Conservation (phyloP, 1,139 yeast species). For the Pichia sp. region DNA sequence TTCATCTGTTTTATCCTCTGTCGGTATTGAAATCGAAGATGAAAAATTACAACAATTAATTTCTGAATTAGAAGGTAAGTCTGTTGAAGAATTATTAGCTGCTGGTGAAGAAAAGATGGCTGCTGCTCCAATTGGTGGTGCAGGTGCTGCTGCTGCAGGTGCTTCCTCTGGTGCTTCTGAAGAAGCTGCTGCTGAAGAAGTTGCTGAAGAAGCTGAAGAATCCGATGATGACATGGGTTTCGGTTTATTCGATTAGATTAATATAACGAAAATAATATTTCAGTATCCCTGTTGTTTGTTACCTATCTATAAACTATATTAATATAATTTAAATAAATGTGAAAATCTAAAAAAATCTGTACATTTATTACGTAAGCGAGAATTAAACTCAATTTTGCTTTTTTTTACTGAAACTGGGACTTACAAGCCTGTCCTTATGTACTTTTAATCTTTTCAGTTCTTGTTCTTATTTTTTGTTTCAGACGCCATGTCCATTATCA, state of each 20-base stretch:
- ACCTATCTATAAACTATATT: background rate
- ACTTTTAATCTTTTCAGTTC: too few relatives aligned
- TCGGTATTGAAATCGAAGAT: conserved; percentile 73
- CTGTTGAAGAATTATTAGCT: conserved; percentile 65
- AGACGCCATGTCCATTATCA: background rate
- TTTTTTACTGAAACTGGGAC: too few relatives aligned
- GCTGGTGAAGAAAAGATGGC: conserved; percentile 79
- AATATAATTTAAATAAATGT: background rate
- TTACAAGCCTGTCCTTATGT: too few relatives aligned
- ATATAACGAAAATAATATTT: conserved; percentile 13
- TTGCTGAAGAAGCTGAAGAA: conserved; percentile 44
- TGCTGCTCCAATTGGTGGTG: conserved; percentile 78
- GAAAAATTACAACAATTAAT: conserved; percentile 61
- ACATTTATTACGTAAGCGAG: too few relatives aligned
- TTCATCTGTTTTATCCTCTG: conserved; percentile 63
- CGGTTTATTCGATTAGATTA: conserved; percentile 73
- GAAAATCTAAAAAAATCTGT: background rate
- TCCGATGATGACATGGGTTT: conserved; percentile 74
- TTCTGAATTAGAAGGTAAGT: conserved; percentile 69
- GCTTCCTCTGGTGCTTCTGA: conserved; percentile 46
- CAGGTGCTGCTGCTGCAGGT: conserved; percentile 56
- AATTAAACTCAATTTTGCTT: too few relatives aligned
- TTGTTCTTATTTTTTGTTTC: background rate
- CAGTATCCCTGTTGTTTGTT: background rate
- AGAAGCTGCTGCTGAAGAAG: conserved; percentile 53